Conservation (phyloP, 768 basidiomycete species). For the Amanita molliuscula region DNA sequence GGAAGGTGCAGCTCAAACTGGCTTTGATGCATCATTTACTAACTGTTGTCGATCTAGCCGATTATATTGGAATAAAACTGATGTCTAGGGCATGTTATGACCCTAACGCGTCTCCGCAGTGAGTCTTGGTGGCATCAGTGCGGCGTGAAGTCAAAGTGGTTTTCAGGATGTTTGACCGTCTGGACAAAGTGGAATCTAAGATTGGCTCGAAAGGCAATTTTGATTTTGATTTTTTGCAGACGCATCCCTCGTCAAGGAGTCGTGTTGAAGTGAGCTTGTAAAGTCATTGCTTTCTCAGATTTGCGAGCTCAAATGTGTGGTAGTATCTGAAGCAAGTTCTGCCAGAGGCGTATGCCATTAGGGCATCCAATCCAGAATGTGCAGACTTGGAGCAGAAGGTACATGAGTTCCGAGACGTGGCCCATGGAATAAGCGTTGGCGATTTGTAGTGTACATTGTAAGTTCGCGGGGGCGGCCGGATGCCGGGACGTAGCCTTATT, state of each 20-base stretch:
- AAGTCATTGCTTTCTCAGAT: not conserved
- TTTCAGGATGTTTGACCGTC: constrained; percentile 58
- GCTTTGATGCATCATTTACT: not conserved
- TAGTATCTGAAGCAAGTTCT: constrained; percentile 45
- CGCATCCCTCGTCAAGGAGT: constrained; percentile 69
- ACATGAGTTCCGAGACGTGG: constrained; percentile 19
- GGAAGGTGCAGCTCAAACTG: constrained; percentile 43
- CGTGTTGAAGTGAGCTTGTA: constrained; percentile 52
- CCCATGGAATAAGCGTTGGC: not conserved
- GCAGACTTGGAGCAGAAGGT: constrained; percentile 26
- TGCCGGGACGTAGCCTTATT: not conserved
- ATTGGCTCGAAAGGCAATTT: constrained; percentile 13
- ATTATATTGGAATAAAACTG: constrained; percentile 73
- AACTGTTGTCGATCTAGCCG: constrained; percentile 38
- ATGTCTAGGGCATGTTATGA: constrained; percentile 84
- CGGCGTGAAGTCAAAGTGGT: not conserved
- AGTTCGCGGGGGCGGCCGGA: not conserved
- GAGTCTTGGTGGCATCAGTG: constrained; percentile 12
- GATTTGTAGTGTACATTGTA: not conserved
- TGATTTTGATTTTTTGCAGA: constrained; percentile 55
- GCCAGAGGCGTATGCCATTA: constrained; percentile 46
- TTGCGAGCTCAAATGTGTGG: not conserved
- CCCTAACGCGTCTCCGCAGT: constrained; percentile 69
- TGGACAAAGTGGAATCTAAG: constrained; percentile 48
- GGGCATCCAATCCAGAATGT: constrained; percentile 49